Evolutionary conservation across 768 basidiomycete genomes (phyloP), one percentile per base, ranked within the genome.

Genomic region (Strobilomyces echinocephalus): DNA sequence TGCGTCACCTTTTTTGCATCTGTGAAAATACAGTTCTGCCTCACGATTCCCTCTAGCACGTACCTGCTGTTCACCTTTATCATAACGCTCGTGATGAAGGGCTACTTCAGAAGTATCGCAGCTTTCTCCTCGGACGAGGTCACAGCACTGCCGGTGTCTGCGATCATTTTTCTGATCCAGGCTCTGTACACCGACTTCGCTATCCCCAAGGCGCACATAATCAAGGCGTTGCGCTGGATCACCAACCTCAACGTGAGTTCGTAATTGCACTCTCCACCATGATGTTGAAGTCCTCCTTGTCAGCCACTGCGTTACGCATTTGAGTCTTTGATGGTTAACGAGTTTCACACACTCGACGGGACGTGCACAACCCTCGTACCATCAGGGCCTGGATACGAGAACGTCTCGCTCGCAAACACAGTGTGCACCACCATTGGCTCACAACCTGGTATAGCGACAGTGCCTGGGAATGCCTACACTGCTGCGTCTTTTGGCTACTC

Each of bases 241-340:
- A 77, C 79, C 4, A 84, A 78, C 46, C 74, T 85, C 35, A 85
- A 85, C 43, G 83, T 66, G 28, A 34, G 63, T 38, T 69, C 72
- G 31, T 74, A 70, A 63, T 53, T 73, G 31, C 67, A 71, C 67
- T 45, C 72, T 72, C 54, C 11, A 30, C n/a, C 49, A 72, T 77
- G 68, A 66, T 68, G 0, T 73, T 69, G 61, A 56, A 65, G 0
- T 1, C 43, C 33, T 12, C 43, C 33, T 12, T 20, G 60, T 70
- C 24, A 66, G 63, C 91, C 78, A 73, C 5, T 92, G 83, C 63
- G 85, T 80, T 64, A 64, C 31, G 54, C 63, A 0, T 94, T 94
- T 64, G 87, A 91, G 55, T 75, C 79, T 0, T 65, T 92, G 40
- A 75, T 95, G 64, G 75, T 80, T n/a, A 95, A 92, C 69, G 91